These are phyloP conservation scores for Pythium guiyangense DNA, from an alignment of 352 stramenopile genomes.

Conservation along the genomic window DNA sequence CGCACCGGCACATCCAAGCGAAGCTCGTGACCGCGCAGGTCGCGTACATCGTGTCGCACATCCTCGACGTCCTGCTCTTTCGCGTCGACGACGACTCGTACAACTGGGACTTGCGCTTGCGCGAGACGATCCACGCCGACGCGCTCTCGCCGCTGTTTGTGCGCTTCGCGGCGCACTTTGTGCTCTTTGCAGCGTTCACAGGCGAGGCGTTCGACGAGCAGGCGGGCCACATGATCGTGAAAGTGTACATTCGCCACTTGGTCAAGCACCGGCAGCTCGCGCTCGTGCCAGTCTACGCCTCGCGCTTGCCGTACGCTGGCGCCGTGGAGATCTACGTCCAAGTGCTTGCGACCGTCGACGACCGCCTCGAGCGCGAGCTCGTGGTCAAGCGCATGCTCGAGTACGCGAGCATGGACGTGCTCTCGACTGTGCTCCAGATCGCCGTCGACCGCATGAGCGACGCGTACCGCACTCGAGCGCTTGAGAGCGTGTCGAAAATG, in stretches of 20 bases:
- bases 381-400: conserved; percentile 65
- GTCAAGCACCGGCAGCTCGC: conserved; percentile 75
- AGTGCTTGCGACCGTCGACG: conserved; percentile 53
- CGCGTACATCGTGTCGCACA: conserved; percentile 66
- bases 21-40: conserved; percentile 78
- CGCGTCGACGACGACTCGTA: conserved; percentile 40
- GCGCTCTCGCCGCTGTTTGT: conserved; percentile 50
- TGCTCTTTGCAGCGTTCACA: conserved; percentile 68
- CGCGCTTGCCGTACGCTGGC: conserved; percentile 50
- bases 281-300: conserved; percentile 71
- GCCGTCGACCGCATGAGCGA: conserved; percentile 49
- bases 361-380: conserved; percentile 58
- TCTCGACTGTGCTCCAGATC: conserved; percentile 55
- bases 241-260: conserved; percentile 79
- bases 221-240: conserved; percentile 74
- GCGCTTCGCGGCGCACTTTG: conserved; percentile 78
- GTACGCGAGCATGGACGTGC: conserved; percentile 55
- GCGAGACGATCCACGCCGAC: conserved; percentile 35
- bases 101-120: conserved; percentile 64
- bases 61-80: conserved; percentile 53
- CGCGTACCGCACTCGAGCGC: too few relatives aligned
- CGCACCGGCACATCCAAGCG: conserved; percentile 70
- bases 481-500: too few relatives aligned
- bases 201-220: conserved; percentile 59
- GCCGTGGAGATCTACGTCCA: conserved; percentile 74